Base-by-base conservation (phyloP, 2,329 filamentous ascomycete species). In the Scedosporium aurantiacum region DNA sequence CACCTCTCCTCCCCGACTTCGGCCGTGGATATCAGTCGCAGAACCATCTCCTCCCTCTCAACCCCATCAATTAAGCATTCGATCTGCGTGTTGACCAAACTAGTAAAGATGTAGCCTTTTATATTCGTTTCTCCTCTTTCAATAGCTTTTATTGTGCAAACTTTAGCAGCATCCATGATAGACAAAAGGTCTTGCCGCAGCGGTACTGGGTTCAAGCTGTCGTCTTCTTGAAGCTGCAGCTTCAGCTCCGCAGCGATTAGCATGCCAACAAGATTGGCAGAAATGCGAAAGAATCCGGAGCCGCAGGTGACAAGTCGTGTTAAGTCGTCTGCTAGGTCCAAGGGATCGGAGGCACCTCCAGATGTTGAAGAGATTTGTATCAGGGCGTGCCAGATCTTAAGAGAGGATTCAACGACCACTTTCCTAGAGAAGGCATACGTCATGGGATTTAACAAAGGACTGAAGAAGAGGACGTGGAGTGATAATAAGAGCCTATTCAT, bases 391-490 rank as follows among this genome's bases (percentile, higher is more conserved):
- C 78, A 83, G 1, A 80, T 67, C 54, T 78, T 79, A 14, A 81
- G 70, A 0, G 78, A 72, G 0, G 73, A 72, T 5, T 85, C 82
- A 5, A 81, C 64, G 0, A 77, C 71, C 0, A 77, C 74, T 52
- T 77, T 79, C 1, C 79, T 70, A 0, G 82, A 82, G 63, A 76
- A 83, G 0, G 79, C 78, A 63, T 78, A 83, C 2, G 72, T 67
- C 1, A 77, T 71, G 4, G 81, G 72, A 0, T 68, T 68, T 2
- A 76, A 68, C 1, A 77, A 71, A 0, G 71, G 66, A 0, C 68
- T 68, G 27, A 79, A 76, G 66, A 77, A 84, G 0, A 80, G 80
- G 2, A 80, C 72, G 66, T 88, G 84, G 0, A 88, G 73, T 0
- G 78, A 73, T 5, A 81, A 72, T 2, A 86, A 68, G 65, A 82